Base-by-base conservation (phyloP, 2,329 filamentous ascomycete genomes). In the Trichoderma guizhouense region DNA sequence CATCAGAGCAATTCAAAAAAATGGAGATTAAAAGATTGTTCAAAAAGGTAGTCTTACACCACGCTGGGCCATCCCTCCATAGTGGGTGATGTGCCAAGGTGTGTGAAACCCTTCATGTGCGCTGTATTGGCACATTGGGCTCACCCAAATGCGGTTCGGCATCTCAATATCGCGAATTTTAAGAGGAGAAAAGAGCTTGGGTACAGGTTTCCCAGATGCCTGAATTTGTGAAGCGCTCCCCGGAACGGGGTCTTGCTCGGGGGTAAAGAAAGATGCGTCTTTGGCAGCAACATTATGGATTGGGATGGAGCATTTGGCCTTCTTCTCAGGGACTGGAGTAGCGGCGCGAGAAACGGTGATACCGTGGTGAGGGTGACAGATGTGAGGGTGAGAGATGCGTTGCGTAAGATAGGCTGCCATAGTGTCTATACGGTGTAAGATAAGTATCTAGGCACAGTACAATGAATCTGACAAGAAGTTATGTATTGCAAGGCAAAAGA, bases 21-120 rank as follows among this genome's bases (percentile, higher is more conserved):
- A 39, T 11, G 4, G 30, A n/a, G 12, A 1, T 30, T 18, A 18
- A 8, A n/a, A n/a, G 55, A 32, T 5, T 11, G n/a, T 51, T 57
- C 53, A 57, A 15, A n/a, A 1, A 18, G 21, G 12, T 4, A 26
- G 14, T 36, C 66, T 61, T 61, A 69, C 66, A 0, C 92, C 92
- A 4, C 91, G 88, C 76, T 89, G 86, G 30, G 91, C 84, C 72
- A 94, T 93, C 28, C 90, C 91, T 9, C 92, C 92, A n/a, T 93
- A 82, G 75, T 94, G 92, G 3, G 91, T 88, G 60, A 91, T 78
- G 78, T 94, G 92, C 90, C 91, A 94, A 74, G 87, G 81, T 0
- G 89, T 92, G 73, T 87, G 85, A 77, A 92, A 89, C 15, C 92
- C 82, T 26, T 83, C 77, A 11, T 79, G 71, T 11, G 82, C 80